Conservation (phyloP, 345 rosid genomes). For the Citrus sp. region DNA sequence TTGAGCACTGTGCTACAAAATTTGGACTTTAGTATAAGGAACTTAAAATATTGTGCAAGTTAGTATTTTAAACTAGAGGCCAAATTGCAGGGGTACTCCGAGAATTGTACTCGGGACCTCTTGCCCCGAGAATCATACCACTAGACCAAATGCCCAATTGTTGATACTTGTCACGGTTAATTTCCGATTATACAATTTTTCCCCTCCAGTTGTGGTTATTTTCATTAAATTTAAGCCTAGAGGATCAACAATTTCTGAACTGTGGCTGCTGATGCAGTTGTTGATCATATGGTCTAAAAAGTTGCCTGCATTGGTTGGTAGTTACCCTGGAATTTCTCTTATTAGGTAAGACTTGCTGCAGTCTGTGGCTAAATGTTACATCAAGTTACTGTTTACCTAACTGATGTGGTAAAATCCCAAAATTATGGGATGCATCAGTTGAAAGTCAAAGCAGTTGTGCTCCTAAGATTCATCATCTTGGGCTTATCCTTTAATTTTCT, state of each 20-base stretch:
- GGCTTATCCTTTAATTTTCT: too few species aligned
- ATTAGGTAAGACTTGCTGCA: background rate
- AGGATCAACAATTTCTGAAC: background rate
- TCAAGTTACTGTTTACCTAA: too few species aligned
- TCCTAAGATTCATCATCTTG: too few species aligned
- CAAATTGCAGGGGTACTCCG: constrained; percentile 31
- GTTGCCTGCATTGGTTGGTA: too few species aligned
- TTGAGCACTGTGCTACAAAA: background rate
- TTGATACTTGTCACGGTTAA: too few species aligned
- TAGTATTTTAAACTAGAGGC: background rate
- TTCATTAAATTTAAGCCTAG: background rate
- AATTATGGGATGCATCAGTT: too few species aligned
- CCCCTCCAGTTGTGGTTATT: too few species aligned
- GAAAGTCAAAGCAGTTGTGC: too few species aligned
- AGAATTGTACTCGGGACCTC: constrained; percentile 48
- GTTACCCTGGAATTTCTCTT: too few species aligned
- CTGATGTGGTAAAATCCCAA: too few species aligned
- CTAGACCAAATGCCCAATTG: constrained; percentile 45
- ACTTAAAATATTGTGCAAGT: background rate
- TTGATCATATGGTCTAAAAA: too few species aligned
- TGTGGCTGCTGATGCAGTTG: background rate
- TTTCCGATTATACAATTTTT: too few species aligned
- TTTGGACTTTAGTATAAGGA: background rate
- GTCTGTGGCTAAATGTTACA: background rate
- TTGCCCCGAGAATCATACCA: constrained; percentile 61